Percentiles rank a stretch among this genome's conserved stretches.
Evolutionary conservation across 805 yeast species (phyloP).

Genomic region (Ascoidea tarda): DNA sequence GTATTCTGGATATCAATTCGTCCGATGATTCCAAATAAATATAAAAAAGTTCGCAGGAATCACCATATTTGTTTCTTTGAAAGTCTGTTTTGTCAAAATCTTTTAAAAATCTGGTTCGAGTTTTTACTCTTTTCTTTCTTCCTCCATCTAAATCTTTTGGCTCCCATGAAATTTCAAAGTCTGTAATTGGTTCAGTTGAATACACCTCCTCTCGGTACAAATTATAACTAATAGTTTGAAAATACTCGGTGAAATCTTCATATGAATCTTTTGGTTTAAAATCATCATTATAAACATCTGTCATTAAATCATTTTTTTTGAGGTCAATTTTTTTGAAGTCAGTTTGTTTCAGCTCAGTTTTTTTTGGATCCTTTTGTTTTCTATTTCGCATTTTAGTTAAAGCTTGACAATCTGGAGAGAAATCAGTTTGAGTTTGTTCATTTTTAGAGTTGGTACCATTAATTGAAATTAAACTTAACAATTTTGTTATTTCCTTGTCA

Average conservation of each 20-base stretch:
- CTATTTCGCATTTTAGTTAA: not conserved
- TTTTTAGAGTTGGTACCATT: not conserved
- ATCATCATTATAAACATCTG: slow-evolving; percentile 18
- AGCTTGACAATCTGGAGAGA: not conserved
- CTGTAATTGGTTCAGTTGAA: slow-evolving; percentile 29
- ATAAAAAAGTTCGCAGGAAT: not conserved
- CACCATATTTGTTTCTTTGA: not conserved
- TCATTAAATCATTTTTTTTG: not conserved
- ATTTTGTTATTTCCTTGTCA: too few species aligned
- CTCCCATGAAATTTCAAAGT: slow-evolving; percentile 41
- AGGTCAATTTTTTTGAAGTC: slow-evolving; percentile 1
- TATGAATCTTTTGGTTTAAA: slow-evolving; percentile 29
- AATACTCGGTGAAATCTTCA: slow-evolving; percentile 35
- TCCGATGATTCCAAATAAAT: not conserved
- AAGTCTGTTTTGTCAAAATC: too few species aligned
- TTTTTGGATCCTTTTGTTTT: slow-evolving; percentile 1
- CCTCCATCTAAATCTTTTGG: slow-evolving; percentile 3
- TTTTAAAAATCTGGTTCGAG: not conserved
- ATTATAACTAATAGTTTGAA: slow-evolving; percentile 44
- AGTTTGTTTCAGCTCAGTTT: not conserved
- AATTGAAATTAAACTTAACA: not conserved
- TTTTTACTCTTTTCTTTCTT: too few species aligned
- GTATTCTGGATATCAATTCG: slow-evolving; percentile 15
- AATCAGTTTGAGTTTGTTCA: not conserved
- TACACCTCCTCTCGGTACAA: slow-evolving; percentile 48